Base-by-base conservation (phyloP, 73 alveolate species). In the Blepharisma stoltei region DNA sequence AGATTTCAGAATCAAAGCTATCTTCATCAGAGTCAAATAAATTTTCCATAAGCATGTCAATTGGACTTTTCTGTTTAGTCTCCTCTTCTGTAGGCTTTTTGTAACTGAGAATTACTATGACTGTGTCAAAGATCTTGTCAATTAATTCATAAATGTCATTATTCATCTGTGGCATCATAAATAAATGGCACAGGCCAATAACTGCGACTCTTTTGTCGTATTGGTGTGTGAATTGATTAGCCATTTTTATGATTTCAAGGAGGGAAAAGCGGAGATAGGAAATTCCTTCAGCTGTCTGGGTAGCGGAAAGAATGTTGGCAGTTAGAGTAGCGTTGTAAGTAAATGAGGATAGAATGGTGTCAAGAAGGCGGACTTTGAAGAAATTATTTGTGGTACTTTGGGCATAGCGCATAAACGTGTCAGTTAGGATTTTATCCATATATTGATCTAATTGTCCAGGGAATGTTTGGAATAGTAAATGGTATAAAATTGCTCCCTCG, bases 401-500 rank as follows among this genome's bases (percentile, higher is more conserved):
- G 3, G 41, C 0, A 43, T 69, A 69, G 14, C 79, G 11, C 5
- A 38, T 11, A 38, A 37, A 38, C 43, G 38, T 25, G 11, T 9
- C 21, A 11, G 11, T 9, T 69, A 69, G 25, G 55, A 69, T 69
- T 46, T 18, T n/a, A 11, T 18, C 32, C 1, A 69, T 1, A 21
- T 25, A 9, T 9, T 69, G 11, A 43, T 69, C 79, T 14, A 69
- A 43, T 11, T 38, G n/a, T n/a, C 60, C 60, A 7, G 79, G 79
- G 65, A 69, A 46, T 1, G 67, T 18, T 9, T 18, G 11, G 20
- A 69, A n/a, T 14, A 69, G 25, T 3, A 69, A n/a, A 14, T 69
- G 65, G 69, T 14, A 43, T 46, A 69, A 44, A 44, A 69, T n/a
- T n/a, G 67, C 55, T 43, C 79, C 79, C 2, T 69, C 79, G 5